Evolutionary conservation across 805 yeast genomes (phyloP).

Genomic region (Sungouiozyma ichnusensis): DNA sequence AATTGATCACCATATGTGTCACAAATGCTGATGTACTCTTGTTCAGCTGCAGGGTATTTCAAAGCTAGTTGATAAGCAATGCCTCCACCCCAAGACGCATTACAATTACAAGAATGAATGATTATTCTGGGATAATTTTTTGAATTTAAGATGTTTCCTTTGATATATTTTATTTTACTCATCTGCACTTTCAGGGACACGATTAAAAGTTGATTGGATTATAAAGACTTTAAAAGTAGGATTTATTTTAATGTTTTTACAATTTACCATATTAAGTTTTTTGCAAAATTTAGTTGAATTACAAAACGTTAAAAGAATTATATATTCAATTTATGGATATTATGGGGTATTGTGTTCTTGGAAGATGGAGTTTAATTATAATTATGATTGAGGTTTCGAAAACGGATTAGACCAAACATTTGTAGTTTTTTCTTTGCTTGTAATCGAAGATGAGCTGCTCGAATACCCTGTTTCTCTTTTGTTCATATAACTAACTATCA

Average conservation of each 20-base stretch:
- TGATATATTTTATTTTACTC: constrained; percentile 10
- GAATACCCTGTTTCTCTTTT: constrained; percentile 22
- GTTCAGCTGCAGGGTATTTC: constrained; percentile 48
- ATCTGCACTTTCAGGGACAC: no score
- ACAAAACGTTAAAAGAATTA: no score
- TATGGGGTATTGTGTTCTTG: no score
- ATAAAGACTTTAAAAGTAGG: no score
- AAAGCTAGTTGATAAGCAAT: constrained; percentile 50
- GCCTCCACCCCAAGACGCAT: constrained; percentile 81
- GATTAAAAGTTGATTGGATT: no score
- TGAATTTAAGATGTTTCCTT: constrained; percentile 13
- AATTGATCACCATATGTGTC: constrained; percentile 13
- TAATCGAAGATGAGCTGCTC: constrained; percentile 16
- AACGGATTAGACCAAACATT: not conserved
- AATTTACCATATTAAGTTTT: no score
- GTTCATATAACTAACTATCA: constrained; percentile 31
- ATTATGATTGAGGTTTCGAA: not conserved
- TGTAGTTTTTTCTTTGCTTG: not conserved
- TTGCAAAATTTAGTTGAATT: no score
- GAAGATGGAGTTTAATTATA: no score
- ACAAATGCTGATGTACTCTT: constrained; percentile 31
- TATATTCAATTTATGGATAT: no score
- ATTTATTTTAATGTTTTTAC: no score
- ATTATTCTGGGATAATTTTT: constrained; percentile 34
- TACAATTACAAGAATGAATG: constrained; percentile 73